Base-by-base conservation (phyloP, 306 rosid species). In the Potentilla sterilis region DNA sequence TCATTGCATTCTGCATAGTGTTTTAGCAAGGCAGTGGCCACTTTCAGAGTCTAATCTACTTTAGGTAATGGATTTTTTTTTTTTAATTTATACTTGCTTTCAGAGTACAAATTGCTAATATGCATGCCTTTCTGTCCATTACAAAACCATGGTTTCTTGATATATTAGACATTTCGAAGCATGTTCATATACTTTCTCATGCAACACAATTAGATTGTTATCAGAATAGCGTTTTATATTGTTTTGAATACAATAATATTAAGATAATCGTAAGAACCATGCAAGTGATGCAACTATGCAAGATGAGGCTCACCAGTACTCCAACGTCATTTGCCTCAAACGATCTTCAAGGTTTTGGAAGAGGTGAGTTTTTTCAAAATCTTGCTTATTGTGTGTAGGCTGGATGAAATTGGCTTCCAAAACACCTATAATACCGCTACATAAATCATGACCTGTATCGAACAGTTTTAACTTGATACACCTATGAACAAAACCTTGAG, bases 311-410 rank as follows among this genome's bases (percentile, higher is more conserved):
- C 77, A 92, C 98, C 97, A 95, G 83, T 92, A 95, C 76, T 92
- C 98, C 84, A 78, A 72, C 12, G 95, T 84, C 98, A 95, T 92
- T 34, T 84, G 87, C 84, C 78, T 90, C 81, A 95, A 85, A 47
- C 98, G 97, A 44, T 3, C 77, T 87, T 90, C 96, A 80, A 95
- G 96, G 83, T 86, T 95, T 83, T 87, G 95, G 80, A 90, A 92
- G 79, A 95, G 77, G 67, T 93, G 83, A 78, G 93, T 90, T 85
- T 79, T 90, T 85, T 95, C 98, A 78, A 95, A 95, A 79, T 92
- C 98, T 86, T 95, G 98, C 82, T 95, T 95, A 77, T 90, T 86
- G 85, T 95, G 98, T 19, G 96, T 83, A 38, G 98, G 98, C 80
- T 90, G 87, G 63, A 95, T 74, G 84, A 87, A 90, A 84, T 90